Evolutionary conservation across 179 eudicot genomes (phyloP), one percentile per base, ranked within the genome.

Genomic region (Gypsophila paniculata): DNA sequence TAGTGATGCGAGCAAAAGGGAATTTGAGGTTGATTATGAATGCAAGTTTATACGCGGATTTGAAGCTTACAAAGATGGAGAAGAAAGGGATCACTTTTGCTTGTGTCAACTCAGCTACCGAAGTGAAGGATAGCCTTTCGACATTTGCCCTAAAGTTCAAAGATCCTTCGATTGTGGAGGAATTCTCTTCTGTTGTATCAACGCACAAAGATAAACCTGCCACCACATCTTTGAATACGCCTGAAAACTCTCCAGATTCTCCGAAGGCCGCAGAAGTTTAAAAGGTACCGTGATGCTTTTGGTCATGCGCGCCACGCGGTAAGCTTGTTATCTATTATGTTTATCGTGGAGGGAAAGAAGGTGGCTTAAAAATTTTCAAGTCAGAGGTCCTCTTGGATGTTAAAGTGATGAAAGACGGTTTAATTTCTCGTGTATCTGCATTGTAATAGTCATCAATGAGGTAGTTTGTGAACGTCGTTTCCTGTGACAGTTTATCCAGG

Each of bases 101-200:
- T 11, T 91, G 97, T 77, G 79, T 90, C 63, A 94, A 94, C 70
- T 83, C 82, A 52, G 81, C 87, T 44, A 76, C 82, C 9, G 97
- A 91, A 68, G 94, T 87, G 49, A 87, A 88, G 63, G 88, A 84
- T 10, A 86, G 96, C 32, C 82, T 94, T 26, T 82, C 89, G 18
- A 91, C 97, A 29, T 85, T 88, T 79, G 99, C 97, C n/a, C 76
- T 94, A 76, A 91, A 94, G 85, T 90, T 94, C 76, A 94, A 82
- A 82, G 99, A 94, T 72, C 81, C 72, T 70, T 81, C 89, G 3
- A 70, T 83, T 6, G 90, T 81, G 36, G 97, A 88, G 52, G 89
- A 86, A 46, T 91, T 94, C 72, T 81, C 78, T 61, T 77, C 85
- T 0, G 82, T 74, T 48, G 94, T 91, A 22, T 72, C 78, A 8